A percentile compares a stretch with the other conserved stretches of the same genome.
These are phyloP conservation scores for Macaranga tanarius DNA, from an alignment of 441 rosid species.

Conservation along the genomic window DNA sequence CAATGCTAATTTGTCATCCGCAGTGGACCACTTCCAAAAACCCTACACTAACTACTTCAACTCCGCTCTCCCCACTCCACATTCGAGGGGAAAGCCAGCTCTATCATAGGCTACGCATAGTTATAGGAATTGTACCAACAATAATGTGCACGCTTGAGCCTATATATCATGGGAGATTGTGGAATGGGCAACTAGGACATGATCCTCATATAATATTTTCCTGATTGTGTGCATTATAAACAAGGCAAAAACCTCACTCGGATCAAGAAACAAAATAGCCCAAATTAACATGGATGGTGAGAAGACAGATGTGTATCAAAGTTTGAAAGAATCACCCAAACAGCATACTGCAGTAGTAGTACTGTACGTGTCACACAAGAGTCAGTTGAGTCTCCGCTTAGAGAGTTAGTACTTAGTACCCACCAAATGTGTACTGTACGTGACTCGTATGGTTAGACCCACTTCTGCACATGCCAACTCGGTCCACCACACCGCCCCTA, in stretches of 20 bases:
- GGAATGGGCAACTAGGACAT: no score
- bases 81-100: not conserved
- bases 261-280: not conserved
- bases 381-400: no score
- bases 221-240: not conserved
- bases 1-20: not conserved
- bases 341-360: no score
- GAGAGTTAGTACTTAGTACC: no score
- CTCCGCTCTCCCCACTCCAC: not conserved
- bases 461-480: constrained; percentile 23
- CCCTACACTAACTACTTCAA: not conserved
- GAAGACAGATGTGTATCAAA: no score
- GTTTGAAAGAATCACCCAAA: no score
- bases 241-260: not conserved
- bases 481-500: not conserved
- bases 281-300: not conserved
- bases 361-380: no score
- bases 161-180: no score
- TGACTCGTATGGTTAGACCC: constrained; percentile 15
- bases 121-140: no score
- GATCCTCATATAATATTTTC: no score
- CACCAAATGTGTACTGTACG: constrained; percentile 5
- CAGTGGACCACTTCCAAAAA: not conserved
- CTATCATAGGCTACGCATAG: not conserved
- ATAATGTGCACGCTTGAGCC: no score